Percentiles rank a stretch among this genome's conserved stretches.
Evolutionary conservation across 768 basidiomycete species (phyloP).

Genomic region (Brasilioporus rufonigricans): DNA sequence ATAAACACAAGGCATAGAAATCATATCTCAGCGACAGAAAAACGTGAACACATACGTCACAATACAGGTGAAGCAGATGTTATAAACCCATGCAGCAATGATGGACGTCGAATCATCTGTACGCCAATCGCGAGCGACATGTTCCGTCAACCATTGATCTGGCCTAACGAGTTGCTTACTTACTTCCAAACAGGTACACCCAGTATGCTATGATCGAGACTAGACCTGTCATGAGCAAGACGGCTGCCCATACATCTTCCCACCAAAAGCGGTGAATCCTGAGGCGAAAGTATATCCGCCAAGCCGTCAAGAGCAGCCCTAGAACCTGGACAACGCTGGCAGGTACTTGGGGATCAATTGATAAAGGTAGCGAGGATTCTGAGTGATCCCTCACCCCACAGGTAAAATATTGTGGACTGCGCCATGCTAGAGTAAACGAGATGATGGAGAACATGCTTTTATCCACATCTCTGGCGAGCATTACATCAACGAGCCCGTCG

Average conservation of each 20-base stretch:
- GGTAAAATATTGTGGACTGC: background rate
- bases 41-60: background rate
- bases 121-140: background rate
- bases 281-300: slow-evolving; percentile 20
- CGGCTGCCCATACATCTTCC: background rate
- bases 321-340: slow-evolving; percentile 6
- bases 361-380: background rate
- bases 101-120: background rate
- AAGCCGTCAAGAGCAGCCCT: slow-evolving; percentile 14
- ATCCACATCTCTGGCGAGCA: background rate
- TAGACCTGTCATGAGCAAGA: background rate
- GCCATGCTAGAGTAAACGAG: background rate
- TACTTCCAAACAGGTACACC: background rate
- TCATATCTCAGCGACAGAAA: background rate
- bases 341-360: background rate
- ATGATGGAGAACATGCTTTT: background rate
- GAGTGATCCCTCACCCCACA: background rate
- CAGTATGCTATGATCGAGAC: background rate
- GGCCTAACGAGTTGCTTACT: background rate
- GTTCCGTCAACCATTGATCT: background rate
- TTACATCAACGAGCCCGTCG: too few relatives aligned
- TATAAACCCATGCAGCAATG: background rate
- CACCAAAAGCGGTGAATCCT: background rate
- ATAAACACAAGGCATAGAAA: background rate
- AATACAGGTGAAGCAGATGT: background rate